Evolutionary conservation across 805 yeast genomes (phyloP).

Genomic region (Nakazawaea holstii): DNA sequence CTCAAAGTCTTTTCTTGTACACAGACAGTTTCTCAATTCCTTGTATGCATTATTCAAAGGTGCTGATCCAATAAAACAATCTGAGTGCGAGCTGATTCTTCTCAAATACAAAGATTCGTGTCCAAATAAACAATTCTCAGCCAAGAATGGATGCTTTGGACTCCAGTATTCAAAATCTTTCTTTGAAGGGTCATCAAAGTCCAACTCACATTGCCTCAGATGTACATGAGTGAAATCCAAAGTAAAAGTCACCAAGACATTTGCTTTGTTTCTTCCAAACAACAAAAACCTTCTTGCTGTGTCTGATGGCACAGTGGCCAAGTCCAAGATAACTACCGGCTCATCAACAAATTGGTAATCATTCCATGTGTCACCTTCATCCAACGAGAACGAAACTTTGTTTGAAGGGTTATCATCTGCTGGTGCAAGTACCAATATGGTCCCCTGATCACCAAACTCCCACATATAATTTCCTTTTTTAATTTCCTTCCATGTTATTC

Average conservation of each 20-base stretch:
- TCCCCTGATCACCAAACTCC: constrained; percentile 97
- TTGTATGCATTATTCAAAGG: constrained; percentile 54
- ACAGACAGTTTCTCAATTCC: constrained; percentile 63
- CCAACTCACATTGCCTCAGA: constrained; percentile 50
- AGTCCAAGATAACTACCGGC: constrained; percentile 54
- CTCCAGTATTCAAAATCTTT: constrained; percentile 64
- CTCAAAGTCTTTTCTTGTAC: constrained; percentile 84
- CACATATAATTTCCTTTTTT: constrained; percentile 74
- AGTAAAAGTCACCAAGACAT: constrained; percentile 30
- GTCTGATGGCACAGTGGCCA: constrained; percentile 89
- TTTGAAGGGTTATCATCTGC: constrained; percentile 54
- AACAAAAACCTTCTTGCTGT: constrained; percentile 76
- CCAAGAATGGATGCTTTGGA: constrained; percentile 49
- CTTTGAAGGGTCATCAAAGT: constrained; percentile 32
- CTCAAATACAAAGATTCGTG: constrained; percentile 58
- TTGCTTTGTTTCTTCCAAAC: constrained; percentile 42
- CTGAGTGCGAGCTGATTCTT: constrained; percentile 45
- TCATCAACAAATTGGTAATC: constrained; percentile 57
- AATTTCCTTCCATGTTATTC: constrained; percentile 80
- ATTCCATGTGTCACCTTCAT: constrained; percentile 77
- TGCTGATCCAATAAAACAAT: constrained; percentile 69
- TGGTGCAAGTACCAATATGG: constrained; percentile 67
- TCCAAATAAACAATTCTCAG: constrained; percentile 62
- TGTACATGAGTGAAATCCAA: constrained; percentile 54
- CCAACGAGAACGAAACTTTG: constrained; percentile 57